Evolutionary conservation across 2,329 filamentous ascomycete species (phyloP), one percentile per base, ranked within the genome.

Genomic region (Epichloe gansuensis): DNA sequence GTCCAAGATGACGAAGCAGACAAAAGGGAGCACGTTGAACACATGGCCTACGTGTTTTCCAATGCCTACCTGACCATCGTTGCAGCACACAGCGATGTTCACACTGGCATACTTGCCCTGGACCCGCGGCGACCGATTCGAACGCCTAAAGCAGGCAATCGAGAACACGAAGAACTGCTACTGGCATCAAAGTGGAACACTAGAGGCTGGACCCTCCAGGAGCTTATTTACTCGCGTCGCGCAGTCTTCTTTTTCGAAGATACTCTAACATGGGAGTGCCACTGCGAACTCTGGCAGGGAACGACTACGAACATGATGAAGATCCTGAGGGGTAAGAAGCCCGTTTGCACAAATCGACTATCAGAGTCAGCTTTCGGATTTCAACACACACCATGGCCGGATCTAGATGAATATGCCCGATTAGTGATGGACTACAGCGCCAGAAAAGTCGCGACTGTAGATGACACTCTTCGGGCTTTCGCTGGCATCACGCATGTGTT

Each of bases 41-140:
- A 72, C 54, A 74, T 75, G 72, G 70, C 70, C 9, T 68, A 65
- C 51, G 62, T 74, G 41, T 75, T 73, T 57, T 61, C 68, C 23
- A 70, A 72, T 52, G 68, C 73, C 15, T 69, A 69, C 51, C 64
- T 75, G 35, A 72, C 69, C 21, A 68, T 75, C 9, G 63, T 73
- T 25, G 70, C 70, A 2, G 71, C 70, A 2, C 58, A 67, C n/a
- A 68, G 69, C 5, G 67, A 69, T 50, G 66, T 66, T 4, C 56
- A 68, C 35, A 64, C 65, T 1, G 71, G 71, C 1, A 57, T 73
- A 23, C 56, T 65, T 11, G 60, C 67, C 7, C 60, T 71, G 15
- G 66, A 66, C 43, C 66, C 68, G 21, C 63, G 63, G 21, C 64
- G 65, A 31, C 56, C 64, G 8, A 40, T 58, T 7, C 60, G 62